phyloP scores from a whole-genome alignment of 129 eudicot genomes.

The Tanacetum coccineum region DNA sequence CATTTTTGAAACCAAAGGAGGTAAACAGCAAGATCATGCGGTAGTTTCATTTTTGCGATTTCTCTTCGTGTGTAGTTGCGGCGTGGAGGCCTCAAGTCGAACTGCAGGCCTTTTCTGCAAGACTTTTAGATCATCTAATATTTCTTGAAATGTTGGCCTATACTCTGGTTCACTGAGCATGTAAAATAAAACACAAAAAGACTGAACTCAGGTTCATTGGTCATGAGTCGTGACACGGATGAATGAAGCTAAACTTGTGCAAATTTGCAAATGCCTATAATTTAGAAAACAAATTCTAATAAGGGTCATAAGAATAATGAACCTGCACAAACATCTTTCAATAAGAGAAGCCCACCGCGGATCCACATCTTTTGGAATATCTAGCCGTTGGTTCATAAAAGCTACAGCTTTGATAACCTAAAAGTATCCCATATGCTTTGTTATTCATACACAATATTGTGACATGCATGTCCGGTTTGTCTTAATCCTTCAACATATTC shows the following conservation, averaged over 20 bases:
- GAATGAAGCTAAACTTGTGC: too few species aligned
- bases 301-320: not conserved
- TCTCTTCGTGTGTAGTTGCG: not conserved
- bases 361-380: too few species aligned
- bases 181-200: not conserved
- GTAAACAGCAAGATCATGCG: not conserved
- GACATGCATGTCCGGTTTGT: too few species aligned
- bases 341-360: not conserved
- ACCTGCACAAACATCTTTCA: not conserved
- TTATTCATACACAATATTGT: too few species aligned
- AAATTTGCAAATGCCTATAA: not conserved
- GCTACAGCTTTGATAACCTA: conserved; percentile 82
- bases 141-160: too few species aligned
- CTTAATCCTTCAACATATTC: too few species aligned
- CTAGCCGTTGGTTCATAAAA: conserved; percentile 27
- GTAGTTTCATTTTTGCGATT: not conserved
- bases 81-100: not conserved
- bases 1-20: too few species aligned
- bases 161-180: not conserved
- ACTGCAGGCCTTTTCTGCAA: too few species aligned
- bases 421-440: not conserved
- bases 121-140: too few species aligned
- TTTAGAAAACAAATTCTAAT: too few species aligned
- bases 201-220: too few species aligned
- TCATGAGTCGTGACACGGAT: too few species aligned